These are phyloP conservation scores for Plasmodium malariae DNA, from an alignment of 169 alveolate species.

Conservation along the genomic window DNA sequence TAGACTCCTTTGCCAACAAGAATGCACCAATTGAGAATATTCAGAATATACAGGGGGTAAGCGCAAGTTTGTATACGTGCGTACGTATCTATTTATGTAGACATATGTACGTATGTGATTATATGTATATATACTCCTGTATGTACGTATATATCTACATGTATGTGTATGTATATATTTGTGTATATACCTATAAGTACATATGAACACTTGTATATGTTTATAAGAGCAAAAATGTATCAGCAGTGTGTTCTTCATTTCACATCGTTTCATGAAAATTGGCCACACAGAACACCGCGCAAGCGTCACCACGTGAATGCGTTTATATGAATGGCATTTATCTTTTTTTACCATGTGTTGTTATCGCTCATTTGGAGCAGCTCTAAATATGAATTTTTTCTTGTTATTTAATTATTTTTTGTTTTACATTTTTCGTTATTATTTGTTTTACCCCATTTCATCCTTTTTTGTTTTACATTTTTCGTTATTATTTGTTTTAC, in stretches of 20 bases:
- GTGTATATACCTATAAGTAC: not conserved
- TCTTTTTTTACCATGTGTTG: no score
- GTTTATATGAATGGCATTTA: not conserved
- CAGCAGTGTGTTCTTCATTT: no score
- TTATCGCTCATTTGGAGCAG: not conserved
- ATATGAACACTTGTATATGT: no score
- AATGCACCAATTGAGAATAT: constrained; percentile 58
- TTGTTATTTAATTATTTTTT: not conserved
- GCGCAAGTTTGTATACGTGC: not conserved
- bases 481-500: no score
- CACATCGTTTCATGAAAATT: no score
- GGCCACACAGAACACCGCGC: no score
- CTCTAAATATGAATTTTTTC: no score
- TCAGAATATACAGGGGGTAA: constrained; percentile 74
- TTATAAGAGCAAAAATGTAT: no score
- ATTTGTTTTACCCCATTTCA: not conserved
- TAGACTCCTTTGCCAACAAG: constrained; percentile 64
- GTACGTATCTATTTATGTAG: no score
- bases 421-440: not conserved
- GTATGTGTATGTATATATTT: not conserved
- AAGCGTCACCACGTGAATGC: no score
- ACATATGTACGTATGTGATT: not conserved
- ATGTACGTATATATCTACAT: not conserved
- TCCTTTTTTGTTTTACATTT: not conserved
- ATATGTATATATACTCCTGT: not conserved